Evolutionary conservation across 345 rosid species (phyloP).

Genomic region (Hibiscus syriacus): DNA sequence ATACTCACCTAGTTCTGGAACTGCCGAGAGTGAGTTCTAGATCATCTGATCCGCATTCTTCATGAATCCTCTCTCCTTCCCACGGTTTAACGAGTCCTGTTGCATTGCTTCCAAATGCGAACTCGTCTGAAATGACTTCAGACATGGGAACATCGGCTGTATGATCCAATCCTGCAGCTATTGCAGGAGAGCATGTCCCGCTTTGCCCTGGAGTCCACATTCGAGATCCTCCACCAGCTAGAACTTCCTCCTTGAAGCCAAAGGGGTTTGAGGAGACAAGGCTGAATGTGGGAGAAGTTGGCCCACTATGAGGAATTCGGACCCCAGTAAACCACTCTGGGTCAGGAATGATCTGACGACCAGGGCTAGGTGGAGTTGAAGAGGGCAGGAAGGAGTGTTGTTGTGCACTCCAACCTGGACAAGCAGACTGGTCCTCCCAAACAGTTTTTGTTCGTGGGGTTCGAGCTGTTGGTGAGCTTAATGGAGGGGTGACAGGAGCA

Average conservation of each 20-base stretch:
- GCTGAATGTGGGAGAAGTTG: constrained; percentile 88
- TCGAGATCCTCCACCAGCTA: constrained; percentile 63
- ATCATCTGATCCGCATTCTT: constrained; percentile 87
- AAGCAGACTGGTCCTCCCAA: constrained; percentile 60
- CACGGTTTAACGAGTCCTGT: constrained; percentile 83
- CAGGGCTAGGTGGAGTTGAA: constrained; percentile 94
- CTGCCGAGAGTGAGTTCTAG: constrained; percentile 96
- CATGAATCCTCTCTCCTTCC: constrained; percentile 98
- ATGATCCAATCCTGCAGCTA: constrained; percentile 62
- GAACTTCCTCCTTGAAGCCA: constrained; percentile 56
- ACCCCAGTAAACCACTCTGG: constrained; percentile 83
- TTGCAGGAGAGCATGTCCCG: constrained; percentile 90
- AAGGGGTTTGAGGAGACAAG: constrained; percentile 74
- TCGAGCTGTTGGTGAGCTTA: constrained; percentile 88
- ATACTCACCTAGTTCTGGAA: constrained; percentile 56
- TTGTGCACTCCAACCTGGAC: constrained; percentile 44
- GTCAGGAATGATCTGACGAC: constrained; percentile 61
- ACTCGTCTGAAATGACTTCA: constrained; percentile 65
- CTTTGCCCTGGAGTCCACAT: constrained; percentile 98
- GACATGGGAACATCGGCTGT: constrained; percentile 79
- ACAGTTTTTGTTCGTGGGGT: constrained; percentile 56
- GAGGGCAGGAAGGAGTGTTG: constrained; percentile 51
- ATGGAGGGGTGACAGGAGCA: constrained; percentile 98
- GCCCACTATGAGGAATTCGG: constrained; percentile 62
- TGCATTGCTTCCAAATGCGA: constrained; percentile 71